phyloP scores from a whole-genome alignment of 768 basidiomycete species.

The Calocybe gangraenosa region DNA sequence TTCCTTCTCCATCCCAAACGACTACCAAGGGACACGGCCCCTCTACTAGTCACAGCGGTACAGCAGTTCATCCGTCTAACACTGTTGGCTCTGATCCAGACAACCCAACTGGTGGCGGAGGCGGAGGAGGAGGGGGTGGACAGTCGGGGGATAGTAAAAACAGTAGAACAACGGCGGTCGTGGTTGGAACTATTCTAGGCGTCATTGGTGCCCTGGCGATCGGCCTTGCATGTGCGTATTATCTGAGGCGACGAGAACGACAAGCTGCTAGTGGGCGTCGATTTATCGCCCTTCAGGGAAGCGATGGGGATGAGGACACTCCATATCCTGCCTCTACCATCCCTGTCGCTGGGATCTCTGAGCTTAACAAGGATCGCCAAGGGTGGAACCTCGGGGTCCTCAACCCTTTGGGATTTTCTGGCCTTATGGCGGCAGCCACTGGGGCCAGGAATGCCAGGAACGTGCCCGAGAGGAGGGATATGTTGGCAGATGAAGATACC shows the following conservation, averaged over 20 bases:
- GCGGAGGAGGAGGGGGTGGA: constrained; percentile 1
- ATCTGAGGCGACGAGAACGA: constrained; percentile 32
- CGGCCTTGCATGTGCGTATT: constrained; percentile 38
- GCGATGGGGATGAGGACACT: constrained; percentile 27
- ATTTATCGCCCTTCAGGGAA: constrained; percentile 29
- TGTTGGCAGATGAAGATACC: constrained; percentile 76
- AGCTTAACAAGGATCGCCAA: constrained; percentile 9
- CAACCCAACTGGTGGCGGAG: constrained; percentile 11
- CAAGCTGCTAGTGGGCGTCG: constrained; percentile 17
- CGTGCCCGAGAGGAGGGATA: constrained; percentile 49
- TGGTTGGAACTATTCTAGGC: constrained; percentile 60
- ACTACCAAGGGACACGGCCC: constrained; percentile 4
- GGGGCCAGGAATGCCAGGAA: constrained; percentile 21
- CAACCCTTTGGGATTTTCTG: constrained; percentile 21
- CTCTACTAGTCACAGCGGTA: constrained; percentile 1
- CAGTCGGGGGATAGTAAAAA: constrained; percentile 16
- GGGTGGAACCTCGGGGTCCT: constrained; percentile 18
- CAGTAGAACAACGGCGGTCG: constrained; percentile 41
- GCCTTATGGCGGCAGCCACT: constrained; percentile 27
- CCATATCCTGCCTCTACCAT: constrained; percentile 27
- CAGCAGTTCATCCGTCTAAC: constrained; percentile 16
- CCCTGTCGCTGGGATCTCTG: constrained; percentile 24
- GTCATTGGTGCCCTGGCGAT: constrained; percentile 50
- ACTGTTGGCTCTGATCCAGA: constrained; percentile 20
- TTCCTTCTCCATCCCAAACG: constrained; percentile 30